These are phyloP conservation scores for Paxillus ammoniavirescens DNA, from an alignment of 768 basidiomycete species.

Conservation along the genomic window DNA sequence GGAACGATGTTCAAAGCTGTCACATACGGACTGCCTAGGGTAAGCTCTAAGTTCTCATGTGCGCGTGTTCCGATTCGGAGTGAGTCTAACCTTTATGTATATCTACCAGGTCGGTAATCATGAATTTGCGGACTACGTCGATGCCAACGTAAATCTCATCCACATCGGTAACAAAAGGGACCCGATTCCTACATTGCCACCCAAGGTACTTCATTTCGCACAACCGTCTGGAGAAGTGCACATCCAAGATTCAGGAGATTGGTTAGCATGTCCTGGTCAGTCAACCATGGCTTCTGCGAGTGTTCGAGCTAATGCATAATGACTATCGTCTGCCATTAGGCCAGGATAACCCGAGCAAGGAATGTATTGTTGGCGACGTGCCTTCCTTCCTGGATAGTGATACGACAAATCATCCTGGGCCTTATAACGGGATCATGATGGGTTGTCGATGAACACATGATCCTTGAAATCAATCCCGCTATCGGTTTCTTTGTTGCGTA, in stretches of 20 bases:
- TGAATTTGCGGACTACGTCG: conserved; percentile 43
- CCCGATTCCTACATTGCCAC: conserved; percentile 43
- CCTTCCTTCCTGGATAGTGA: conserved; percentile 42
- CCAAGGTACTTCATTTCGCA: conserved; percentile 38
- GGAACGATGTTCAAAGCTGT: conserved; percentile 33
- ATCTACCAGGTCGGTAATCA: conserved; percentile 38
- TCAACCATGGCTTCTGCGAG: neutral
- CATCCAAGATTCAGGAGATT: conserved; percentile 41
- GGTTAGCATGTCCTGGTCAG: conserved; percentile 50
- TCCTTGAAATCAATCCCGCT: too few species aligned
- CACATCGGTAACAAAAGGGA: conserved; percentile 37
- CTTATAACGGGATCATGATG: conserved; percentile 37
- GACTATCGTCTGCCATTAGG: conserved; percentile 29
- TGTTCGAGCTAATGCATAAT: neutral
- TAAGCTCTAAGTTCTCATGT: neutral
- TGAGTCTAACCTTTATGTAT: neutral
- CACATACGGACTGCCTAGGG: conserved; percentile 44
- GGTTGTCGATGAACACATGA: conserved; percentile 8
- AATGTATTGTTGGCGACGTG: conserved; percentile 55
- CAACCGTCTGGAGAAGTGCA: conserved; percentile 49
- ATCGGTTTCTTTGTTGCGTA: too few species aligned
- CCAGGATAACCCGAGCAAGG: conserved; percentile 48
- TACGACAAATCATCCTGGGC: conserved; percentile 42
- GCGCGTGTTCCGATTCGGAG: neutral
- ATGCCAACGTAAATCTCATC: conserved; percentile 32